A percentile compares a stretch with the other conserved stretches of the same genome.
phyloP scores from a whole-genome alignment of 2,329 filamentous ascomycete species.

The Fusarium sp. region DNA sequence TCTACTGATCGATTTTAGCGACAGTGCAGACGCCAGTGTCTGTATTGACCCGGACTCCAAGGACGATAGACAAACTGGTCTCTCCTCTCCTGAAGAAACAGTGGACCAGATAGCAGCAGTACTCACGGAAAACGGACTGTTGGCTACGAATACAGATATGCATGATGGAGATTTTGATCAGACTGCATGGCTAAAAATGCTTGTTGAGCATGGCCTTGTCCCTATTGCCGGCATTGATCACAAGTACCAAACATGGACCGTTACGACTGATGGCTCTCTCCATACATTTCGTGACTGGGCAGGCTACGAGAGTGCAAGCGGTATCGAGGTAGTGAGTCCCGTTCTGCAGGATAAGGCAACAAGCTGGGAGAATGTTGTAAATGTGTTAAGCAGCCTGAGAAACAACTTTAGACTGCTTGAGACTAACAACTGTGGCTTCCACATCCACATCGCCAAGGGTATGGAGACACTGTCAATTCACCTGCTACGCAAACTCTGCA shows the following conservation, averaged over 20 bases:
- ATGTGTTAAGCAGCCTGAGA: slow-evolving; percentile 28
- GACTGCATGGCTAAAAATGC: slow-evolving; percentile 3
- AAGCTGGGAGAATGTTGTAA: slow-evolving; percentile 31
- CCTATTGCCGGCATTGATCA: not conserved
- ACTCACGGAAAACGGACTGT: not conserved
- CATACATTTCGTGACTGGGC: not conserved
- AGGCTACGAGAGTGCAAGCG: slow-evolving; percentile 13
- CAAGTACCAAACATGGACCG: slow-evolving; percentile 29
- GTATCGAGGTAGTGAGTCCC: slow-evolving; percentile 31
- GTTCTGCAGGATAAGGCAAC: slow-evolving; percentile 20
- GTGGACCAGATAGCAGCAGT: not conserved
- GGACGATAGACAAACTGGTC: slow-evolving; percentile 12
- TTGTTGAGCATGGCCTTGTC: slow-evolving; percentile 1
- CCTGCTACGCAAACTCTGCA: slow-evolving; percentile 22
- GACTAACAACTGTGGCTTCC: slow-evolving; percentile 22
- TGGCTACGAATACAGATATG: not conserved
- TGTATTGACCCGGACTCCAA: slow-evolving; percentile 10
- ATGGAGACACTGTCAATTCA: slow-evolving; percentile 4
- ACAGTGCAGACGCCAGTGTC: not conserved
- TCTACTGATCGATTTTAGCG: not conserved
- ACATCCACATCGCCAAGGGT: slow-evolving; percentile 37
- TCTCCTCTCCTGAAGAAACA: not conserved
- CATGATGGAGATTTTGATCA: not conserved
- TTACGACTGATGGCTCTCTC: slow-evolving; percentile 17
- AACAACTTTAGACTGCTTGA: slow-evolving; percentile 21